Base-by-base conservation (phyloP, 345 rosid species). In the Sonneratia alba region DNA sequence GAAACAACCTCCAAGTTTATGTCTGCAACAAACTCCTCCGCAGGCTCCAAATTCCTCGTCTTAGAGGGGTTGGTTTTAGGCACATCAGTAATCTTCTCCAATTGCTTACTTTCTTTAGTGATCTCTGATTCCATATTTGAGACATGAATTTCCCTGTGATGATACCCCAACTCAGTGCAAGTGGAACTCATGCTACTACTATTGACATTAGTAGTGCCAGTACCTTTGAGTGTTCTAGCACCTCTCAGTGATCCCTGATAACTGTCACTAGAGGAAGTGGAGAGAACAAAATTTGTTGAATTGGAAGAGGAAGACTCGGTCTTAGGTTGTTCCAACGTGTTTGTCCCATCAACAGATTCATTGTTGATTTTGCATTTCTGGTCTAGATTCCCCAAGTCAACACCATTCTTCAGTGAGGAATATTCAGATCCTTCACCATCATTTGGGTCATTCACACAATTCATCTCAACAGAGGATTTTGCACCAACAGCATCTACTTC, bases 381-480 rank as follows among this genome's bases (percentile, higher is more conserved):
- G 7, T 34, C 37, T 6, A 24, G 66, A 34, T n/a, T 32, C 19
- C 38, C 37, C 19, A 34, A 12, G 66, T 32, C 38, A 62, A 27
- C 37, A 19, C 1, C 66, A 62, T 27, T 62, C 66, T 62, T 62
- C 66, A 62, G 2, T 11, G 66, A 27, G 19, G 66, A 62, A 27
- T 62, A 62, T 34, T 62, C 66, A 62, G 38, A 62, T 62, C 38
- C 66, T 62, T 62, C 66, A 34, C 18, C 66, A 34, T 62, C 66
- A 36, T 34, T 62, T 11, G 38, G 19, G 38, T 24, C 66, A 62
- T 34, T 62, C 37, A 27, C 3, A 24, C 19, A 24, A 34, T 62
- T 62, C 32, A 24, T 62, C 11, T 62, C 37, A 53, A 53, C 18
- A 3, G 66, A 62, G 19, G 38, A 32, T 62, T 62, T 62, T 34